These are phyloP conservation scores for Hyphodiscus hymeniophilus DNA, from an alignment of 495 filamentous ascomycete genomes.

Conservation along the genomic window DNA sequence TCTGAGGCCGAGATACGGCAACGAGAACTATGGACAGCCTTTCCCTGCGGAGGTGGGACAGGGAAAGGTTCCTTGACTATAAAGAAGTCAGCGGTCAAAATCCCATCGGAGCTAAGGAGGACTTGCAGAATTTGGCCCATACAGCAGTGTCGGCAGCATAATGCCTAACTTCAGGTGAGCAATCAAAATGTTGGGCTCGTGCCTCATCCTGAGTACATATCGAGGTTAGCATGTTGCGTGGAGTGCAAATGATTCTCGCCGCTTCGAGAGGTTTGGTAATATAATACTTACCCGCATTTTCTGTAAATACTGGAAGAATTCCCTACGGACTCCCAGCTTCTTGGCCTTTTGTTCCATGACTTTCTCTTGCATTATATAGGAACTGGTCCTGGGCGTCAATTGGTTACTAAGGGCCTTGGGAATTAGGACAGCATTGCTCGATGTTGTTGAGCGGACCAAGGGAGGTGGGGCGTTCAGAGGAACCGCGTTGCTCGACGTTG, in stretches of 20 bases:
- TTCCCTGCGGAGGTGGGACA: too few relatives aligned
- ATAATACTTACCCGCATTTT: conserved; percentile 1
- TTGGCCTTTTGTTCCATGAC: conserved; percentile 3
- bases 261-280: background rate
- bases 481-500: background rate
- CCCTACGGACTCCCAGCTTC: background rate
- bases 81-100: too few relatives aligned
- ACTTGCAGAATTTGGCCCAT: background rate
- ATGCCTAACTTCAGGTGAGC: too few relatives aligned
- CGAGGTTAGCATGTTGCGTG: too few relatives aligned
- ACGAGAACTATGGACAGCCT: too few relatives aligned
- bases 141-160: background rate
- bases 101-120: too few relatives aligned
- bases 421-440: background rate
- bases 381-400: background rate
- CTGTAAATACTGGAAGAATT: conserved; percentile 5
- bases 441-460: background rate
- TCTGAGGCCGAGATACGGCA: too few relatives aligned
- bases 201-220: too few relatives aligned
- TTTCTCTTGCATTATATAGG: background rate
- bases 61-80: too few relatives aligned
- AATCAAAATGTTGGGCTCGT: too few relatives aligned
- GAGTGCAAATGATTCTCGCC: background rate
- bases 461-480: background rate
- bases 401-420: background rate